Base-by-base conservation (phyloP, 73 alveolate species). In the Paramecium tetraurelia region DNA sequence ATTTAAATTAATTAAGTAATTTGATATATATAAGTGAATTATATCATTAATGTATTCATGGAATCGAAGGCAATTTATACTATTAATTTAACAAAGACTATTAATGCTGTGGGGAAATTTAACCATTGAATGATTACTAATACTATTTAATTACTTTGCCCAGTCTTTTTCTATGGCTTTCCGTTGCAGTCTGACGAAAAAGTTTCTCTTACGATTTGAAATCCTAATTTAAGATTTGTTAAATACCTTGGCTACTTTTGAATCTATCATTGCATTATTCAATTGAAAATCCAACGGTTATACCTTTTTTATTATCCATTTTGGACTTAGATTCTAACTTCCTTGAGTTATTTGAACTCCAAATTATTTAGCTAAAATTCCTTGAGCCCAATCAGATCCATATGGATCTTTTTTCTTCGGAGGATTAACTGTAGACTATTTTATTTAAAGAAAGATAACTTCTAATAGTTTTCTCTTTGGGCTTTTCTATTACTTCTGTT, bases 331-430 rank as follows among this genome's bases (percentile, higher is more conserved):
- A 27, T 14, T 63, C 46, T 12, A 63, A 31, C 50, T 63, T 63
- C 24, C 22, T 27, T 10, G 31, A 1, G 20, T 27, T 63, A 63
- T 12, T 63, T 63, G 16, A 27, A 63, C 48, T 31, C 84, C 84
- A 33, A 63, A 63, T 63, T 63, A 63, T 63, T 63, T 63, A 31
- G 84, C 46, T 63, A 63, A 63, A 27, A 63, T 33, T 63, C 24
- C 41, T 63, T 63, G 29, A 27, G 84, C 84, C 84, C 84, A 63
- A 63, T 63, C 84, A 31, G 84, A 63, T 14, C 46, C 50, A 63
- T 63, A 63, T 27, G 84, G 84, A 27, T 63, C 84, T 31, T 63
- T 63, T 63, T 63, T 63, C 84, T 63, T 27, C 12, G 50, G 21
- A 27, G 22, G 84, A 63, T 31, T 31, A 12, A 63, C 84, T 63